A percentile compares a stretch with the other conserved stretches of the same genome.
phyloP scores from a whole-genome alignment of 2,329 filamentous ascomycete species.

The Chaetomiaceae sp. region DNA sequence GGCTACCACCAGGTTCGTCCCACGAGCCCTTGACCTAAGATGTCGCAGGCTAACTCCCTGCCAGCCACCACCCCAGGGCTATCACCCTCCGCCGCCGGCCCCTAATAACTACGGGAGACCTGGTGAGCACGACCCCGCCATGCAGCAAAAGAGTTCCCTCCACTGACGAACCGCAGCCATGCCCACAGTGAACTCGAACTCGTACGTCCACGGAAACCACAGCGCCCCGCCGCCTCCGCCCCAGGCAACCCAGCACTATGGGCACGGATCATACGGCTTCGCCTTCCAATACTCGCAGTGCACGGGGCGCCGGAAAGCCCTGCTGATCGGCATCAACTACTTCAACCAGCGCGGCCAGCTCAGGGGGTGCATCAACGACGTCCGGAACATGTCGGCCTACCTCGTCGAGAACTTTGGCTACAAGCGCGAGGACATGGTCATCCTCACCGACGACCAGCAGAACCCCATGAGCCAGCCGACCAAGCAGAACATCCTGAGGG shows the following conservation, averaged over 20 bases:
- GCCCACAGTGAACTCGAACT: slow-evolving; percentile 26
- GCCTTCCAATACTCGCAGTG: slow-evolving; percentile 89
- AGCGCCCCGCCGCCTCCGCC: slow-evolving; percentile 63
- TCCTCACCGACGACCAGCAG: slow-evolving; percentile 93
- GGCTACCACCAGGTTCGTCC: slow-evolving; percentile 38
- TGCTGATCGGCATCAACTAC: slow-evolving; percentile 95
- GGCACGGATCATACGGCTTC: slow-evolving; percentile 73
- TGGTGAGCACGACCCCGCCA: slow-evolving; percentile 34
- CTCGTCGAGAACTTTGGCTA: slow-evolving; percentile 87
- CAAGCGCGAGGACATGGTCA: slow-evolving; percentile 93
- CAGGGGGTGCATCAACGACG: slow-evolving; percentile 93
- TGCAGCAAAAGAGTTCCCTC: background rate
- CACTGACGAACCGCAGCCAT: slow-evolving; percentile 21
- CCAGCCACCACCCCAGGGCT: slow-evolving; percentile 39
- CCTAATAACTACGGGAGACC: slow-evolving; percentile 46
- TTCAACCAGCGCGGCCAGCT: slow-evolving; percentile 89
- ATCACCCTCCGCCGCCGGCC: slow-evolving; percentile 38
- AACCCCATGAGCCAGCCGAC: slow-evolving; percentile 97
- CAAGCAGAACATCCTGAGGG: slow-evolving; percentile 88
- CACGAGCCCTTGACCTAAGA: slow-evolving; percentile 2
- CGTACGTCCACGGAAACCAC: slow-evolving; percentile 52
- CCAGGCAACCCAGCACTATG: slow-evolving; percentile 64
- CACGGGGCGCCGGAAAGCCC: slow-evolving; percentile 80
- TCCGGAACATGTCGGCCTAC: slow-evolving; percentile 93
- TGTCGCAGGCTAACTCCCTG: slow-evolving; percentile 20